phyloP scores from a whole-genome alignment of 306 rosid genomes.

The Acacia crassicarpa region DNA sequence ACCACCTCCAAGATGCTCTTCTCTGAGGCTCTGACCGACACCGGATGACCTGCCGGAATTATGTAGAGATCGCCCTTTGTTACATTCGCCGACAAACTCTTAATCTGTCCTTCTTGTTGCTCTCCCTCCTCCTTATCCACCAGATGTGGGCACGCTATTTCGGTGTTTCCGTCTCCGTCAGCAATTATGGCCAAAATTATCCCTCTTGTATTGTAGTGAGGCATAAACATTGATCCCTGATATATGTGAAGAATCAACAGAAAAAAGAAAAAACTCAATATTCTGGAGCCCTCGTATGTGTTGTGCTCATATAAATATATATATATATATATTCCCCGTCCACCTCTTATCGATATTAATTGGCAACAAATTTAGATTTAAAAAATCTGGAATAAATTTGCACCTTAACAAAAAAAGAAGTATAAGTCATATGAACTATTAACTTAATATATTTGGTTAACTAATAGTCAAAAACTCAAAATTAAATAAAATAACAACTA shows the following conservation, averaged over 20 bases:
- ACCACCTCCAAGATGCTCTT: conserved; percentile 3
- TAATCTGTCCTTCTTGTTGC: not conserved
- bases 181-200: not conserved
- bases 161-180: conserved; percentile 24
- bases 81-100: conserved; percentile 24
- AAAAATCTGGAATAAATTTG: no score
- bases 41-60: conserved; percentile 44
- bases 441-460: no score
- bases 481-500: no score
- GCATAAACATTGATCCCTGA: conserved; percentile 33
- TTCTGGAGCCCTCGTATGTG: not conserved
- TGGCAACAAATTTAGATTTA: rapidly evolving
- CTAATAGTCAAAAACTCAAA: no score
- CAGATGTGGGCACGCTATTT: conserved; percentile 22
- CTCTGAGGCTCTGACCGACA: conserved; percentile 31
- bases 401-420: no score
- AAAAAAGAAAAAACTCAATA: no score
- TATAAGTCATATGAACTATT: no score
- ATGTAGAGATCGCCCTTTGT: conserved; percentile 26
- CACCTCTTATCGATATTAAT: no score
- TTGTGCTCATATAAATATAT: not conserved
- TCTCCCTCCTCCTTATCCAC: not conserved
- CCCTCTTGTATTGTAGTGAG: conserved; percentile 35
- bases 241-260: not conserved
- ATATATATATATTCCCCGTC: no score